Evolutionary conservation across 495 filamentous ascomycete genomes (phyloP).

Genomic region (Bathelium albidoporum): DNA sequence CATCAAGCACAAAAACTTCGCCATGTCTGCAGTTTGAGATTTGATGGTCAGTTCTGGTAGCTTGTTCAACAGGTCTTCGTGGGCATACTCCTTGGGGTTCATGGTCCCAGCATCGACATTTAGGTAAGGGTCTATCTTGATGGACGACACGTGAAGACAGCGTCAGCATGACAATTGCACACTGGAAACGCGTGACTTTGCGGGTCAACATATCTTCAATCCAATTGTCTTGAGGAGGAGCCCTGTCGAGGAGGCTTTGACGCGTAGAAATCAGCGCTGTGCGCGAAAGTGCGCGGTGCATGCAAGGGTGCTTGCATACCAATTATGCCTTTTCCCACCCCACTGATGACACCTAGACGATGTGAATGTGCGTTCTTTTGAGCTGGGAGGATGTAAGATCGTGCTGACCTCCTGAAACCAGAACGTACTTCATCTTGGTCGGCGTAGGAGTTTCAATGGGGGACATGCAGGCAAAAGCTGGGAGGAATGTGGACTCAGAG

Average conservation of each 20-base stretch:
- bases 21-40: constrained; percentile 45
- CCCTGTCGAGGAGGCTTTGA: constrained; percentile 55
- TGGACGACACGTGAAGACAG: constrained; percentile 43
- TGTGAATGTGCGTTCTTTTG: neutral
- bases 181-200: neutral
- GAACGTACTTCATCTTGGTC: constrained; percentile 68
- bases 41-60: constrained; percentile 4
- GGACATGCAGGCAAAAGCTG: neutral
- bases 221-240: constrained; percentile 78
- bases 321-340: constrained; percentile 77
- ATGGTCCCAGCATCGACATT: constrained; percentile 80
- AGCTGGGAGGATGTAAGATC: constrained; percentile 6
- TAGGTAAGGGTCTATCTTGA: constrained; percentile 79
- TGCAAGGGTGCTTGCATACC: constrained; percentile 38
- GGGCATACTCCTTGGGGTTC: constrained; percentile 61
- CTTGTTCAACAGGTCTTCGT: neutral
- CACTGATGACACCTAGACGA: constrained; percentile 57
- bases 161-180: constrained; percentile 24
- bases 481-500: constrained; percentile 1
- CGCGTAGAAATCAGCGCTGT: constrained; percentile 22
- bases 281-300: constrained; percentile 6
- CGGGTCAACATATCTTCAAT: constrained; percentile 45
- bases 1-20: constrained; percentile 63
- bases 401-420: constrained; percentile 64
- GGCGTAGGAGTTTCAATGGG: constrained; percentile 6